phyloP scores from a whole-genome alignment of 495 filamentous ascomycete genomes.

The Usnea hakonensis region DNA sequence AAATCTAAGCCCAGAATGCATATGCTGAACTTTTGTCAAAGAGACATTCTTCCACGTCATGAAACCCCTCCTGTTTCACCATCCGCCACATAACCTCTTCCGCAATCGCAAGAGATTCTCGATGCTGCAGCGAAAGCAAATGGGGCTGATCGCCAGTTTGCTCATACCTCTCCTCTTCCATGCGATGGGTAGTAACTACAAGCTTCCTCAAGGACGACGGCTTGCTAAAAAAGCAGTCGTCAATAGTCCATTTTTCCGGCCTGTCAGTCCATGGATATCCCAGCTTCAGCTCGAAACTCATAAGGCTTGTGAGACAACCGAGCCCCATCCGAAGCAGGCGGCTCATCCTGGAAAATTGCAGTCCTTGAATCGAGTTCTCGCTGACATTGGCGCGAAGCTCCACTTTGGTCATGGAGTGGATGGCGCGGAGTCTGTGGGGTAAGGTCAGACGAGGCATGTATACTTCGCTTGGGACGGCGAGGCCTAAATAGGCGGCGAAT shows the following conservation, averaged over 20 bases:
- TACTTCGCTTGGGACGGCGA: not conserved
- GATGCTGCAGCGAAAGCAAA: not conserved
- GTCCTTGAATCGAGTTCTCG: not conserved
- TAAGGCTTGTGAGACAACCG: not conserved
- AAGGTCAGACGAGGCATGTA: not conserved
- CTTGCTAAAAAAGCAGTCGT: not conserved
- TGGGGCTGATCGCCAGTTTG: too few relatives aligned
- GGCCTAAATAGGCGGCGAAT: not conserved
- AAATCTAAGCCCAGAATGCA: too few relatives aligned
- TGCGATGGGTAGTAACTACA: not conserved
- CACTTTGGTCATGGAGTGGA: not conserved
- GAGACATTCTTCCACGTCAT: not conserved
- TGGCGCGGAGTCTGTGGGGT: not conserved
- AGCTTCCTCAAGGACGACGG: not conserved
- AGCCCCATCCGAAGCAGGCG: not conserved
- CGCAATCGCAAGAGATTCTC: not conserved
- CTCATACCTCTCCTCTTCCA: too few relatives aligned
- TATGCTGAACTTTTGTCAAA: too few relatives aligned
- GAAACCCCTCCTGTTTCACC: not conserved
- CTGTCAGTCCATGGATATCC: too few relatives aligned
- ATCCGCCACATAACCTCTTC: not conserved
- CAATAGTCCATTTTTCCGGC: not conserved
- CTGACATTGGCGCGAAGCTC: not conserved
- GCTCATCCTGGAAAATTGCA: not conserved
- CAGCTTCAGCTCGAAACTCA: not conserved